Evolutionary conservation across 2,329 filamentous ascomycete genomes (phyloP).

Genomic region (Boeremia exigua): DNA sequence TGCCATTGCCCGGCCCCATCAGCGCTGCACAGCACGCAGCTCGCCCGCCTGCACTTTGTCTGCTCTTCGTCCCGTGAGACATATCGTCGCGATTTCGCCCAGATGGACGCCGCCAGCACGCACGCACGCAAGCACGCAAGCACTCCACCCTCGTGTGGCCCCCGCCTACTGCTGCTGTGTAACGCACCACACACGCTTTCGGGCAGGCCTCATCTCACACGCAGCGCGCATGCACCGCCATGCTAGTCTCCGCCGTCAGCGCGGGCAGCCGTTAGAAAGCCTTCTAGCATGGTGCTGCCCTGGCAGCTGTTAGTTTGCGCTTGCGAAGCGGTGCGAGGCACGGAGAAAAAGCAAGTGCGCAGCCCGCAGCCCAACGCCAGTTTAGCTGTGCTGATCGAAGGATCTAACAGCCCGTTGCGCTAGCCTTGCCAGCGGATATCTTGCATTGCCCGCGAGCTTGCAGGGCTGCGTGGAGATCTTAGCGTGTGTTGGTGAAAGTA

Average conservation of each 20-base stretch:
- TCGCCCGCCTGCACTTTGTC: neutral
- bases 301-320: constrained; percentile 28
- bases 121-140: neutral
- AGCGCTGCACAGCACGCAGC: constrained; percentile 1
- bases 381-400: constrained; percentile 16
- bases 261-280: constrained; percentile 29
- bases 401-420: constrained; percentile 13
- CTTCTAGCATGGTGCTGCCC: constrained; percentile 31
- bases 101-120: neutral
- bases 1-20: constrained; percentile 6
- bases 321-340: constrained; percentile 14
- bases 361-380: constrained; percentile 14
- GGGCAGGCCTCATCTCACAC: constrained; percentile 28
- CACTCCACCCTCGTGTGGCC: constrained; percentile 17
- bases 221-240: constrained; percentile 33
- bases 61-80: neutral
- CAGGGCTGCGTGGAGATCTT: constrained; percentile 6
- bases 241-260: constrained; percentile 47
- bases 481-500: constrained; percentile 3
- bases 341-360: constrained; percentile 20
- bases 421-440: constrained; percentile 9
- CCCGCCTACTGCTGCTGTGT: constrained; percentile 36
- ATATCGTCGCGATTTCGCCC: neutral
- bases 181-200: constrained; percentile 38
- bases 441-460: constrained; percentile 11